Evolutionary conservation across 257 asterid genomes (phyloP).

Genomic region (Solanum chiquidenum): DNA sequence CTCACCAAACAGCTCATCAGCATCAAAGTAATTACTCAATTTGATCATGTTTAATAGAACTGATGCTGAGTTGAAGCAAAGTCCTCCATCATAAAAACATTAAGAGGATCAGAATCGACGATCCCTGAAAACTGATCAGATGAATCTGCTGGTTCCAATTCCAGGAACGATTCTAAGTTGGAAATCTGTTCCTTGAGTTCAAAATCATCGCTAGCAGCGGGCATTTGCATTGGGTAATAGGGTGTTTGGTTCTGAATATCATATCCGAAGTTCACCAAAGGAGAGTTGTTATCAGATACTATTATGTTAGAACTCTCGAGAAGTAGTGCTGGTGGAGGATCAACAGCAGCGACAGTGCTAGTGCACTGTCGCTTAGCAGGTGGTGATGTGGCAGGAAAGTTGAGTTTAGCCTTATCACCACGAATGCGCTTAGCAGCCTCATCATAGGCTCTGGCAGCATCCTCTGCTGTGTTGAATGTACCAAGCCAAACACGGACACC

Average conservation of each 20-base stretch:
- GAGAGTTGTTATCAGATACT: not conserved
- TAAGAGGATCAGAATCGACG: constrained; percentile 25
- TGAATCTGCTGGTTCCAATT: constrained; percentile 31
- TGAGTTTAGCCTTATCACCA: constrained; percentile 75
- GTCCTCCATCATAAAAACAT: constrained; percentile 51
- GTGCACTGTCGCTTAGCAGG: constrained; percentile 26
- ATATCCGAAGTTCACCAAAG: not conserved
- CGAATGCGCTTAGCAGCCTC: constrained; percentile 72
- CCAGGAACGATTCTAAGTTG: constrained; percentile 54
- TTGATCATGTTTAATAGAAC: constrained; percentile 12
- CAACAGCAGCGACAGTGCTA: constrained; percentile 8
- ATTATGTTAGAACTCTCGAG: not conserved
- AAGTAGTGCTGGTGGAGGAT: not conserved
- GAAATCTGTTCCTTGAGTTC: constrained; percentile 42
- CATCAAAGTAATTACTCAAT: too few relatives aligned
- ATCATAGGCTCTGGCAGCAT: constrained; percentile 79
- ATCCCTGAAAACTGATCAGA: constrained; percentile 9
- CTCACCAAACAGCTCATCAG: not conserved
- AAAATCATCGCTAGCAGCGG: not conserved
- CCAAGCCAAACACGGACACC: constrained; percentile 81
- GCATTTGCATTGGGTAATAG: constrained; percentile 10
- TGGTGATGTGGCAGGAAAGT: constrained; percentile 28
- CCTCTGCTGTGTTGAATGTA: constrained; percentile 56
- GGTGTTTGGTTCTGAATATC: constrained; percentile 9
- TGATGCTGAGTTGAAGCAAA: constrained; percentile 16